These are phyloP conservation scores for Stagonosporopsis cucurbitacearum DNA, from an alignment of 2,329 filamentous ascomycete species.

Conservation along the genomic window DNA sequence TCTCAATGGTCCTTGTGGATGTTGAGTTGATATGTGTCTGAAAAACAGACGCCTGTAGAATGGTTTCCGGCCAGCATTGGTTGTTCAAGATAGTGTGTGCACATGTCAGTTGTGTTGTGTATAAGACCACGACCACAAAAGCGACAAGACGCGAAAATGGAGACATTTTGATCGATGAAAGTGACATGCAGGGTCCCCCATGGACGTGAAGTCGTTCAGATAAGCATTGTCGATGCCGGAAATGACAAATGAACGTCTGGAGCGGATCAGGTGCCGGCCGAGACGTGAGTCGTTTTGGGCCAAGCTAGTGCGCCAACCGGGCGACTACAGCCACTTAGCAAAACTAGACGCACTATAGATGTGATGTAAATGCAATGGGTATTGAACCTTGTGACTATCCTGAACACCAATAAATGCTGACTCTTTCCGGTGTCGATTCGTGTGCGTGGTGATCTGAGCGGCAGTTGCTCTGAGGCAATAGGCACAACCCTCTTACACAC, in stretches of 20 bases:
- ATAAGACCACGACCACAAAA: not conserved
- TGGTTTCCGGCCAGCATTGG: constrained; percentile 38
- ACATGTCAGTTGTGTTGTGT: not conserved
- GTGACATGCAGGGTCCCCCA: constrained; percentile 7
- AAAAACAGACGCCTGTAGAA: constrained; percentile 1
- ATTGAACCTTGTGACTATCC: constrained; percentile 29
- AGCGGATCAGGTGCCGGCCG: constrained; percentile 8
- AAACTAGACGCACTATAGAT: not conserved
- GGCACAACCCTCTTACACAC: not conserved
- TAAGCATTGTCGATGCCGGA: constrained; percentile 5
- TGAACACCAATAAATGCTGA: constrained; percentile 36
- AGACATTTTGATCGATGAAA: not conserved
- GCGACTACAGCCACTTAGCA: not conserved
- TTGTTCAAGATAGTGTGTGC: constrained; percentile 13
- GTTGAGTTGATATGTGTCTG: constrained; percentile 11
- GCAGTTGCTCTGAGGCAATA: not conserved
- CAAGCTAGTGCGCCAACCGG: constrained; percentile 8
- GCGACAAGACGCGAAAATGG: not conserved
- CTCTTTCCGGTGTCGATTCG: not conserved
- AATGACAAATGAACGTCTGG: constrained; percentile 13
- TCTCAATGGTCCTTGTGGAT: constrained; percentile 9
- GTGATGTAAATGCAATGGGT: constrained; percentile 23
- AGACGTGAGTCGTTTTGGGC: constrained; percentile 29
- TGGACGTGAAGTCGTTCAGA: not conserved
- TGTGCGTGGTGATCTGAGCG: not conserved